Base-by-base conservation (phyloP, 371 early-diverging fungal genomes). In the Mucor irregularis region DNA sequence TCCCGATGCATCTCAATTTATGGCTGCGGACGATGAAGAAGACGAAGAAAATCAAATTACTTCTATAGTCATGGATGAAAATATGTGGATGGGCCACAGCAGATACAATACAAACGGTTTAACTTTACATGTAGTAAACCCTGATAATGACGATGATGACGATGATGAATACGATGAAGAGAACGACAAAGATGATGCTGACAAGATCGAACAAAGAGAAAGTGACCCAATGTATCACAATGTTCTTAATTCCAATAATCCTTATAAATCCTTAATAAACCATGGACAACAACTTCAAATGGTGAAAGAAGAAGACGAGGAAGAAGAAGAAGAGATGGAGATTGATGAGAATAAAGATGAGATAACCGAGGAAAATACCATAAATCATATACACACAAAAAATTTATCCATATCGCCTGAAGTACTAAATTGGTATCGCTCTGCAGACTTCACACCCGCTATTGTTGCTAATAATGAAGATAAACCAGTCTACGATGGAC, bases 81-180 rank as follows among this genome's bases (percentile, higher is more conserved):
- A 73, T 50, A 62, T 64, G 28, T 76, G 77, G 77, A 71, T 76
- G 77, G 63, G 66, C 1, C 59, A 64, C 22, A 62, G 64, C 44
- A 44, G 64, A 22, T 56, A 64, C 40, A 60, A 67, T 21, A 43
- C 53, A 8, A 65, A 62, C 10, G 45, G 60, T 3, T 17, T 45
- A 0, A 49, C 49, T 3, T 54, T 67, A 9, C 60, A 69, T 53
- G 66, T 69, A 5, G 69, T 65, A 0, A 69, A 69, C 46, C 58
- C 62, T 11, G 61, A 61, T 38, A 34, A 51, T 10, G 16, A 52
- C 6, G 57, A 61, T 6, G 35, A 51, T 3, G 42, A 22, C 16
- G 52, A 52, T 31, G 61, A 49, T 3, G 42, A 43, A 35, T 30
- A 56, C 19, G 49, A 50, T 19, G 62, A 66, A 13, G 64, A 51